Base-by-base conservation (phyloP, 31 red algal genomes). In the Odonthalia washingtoniensis region DNA sequence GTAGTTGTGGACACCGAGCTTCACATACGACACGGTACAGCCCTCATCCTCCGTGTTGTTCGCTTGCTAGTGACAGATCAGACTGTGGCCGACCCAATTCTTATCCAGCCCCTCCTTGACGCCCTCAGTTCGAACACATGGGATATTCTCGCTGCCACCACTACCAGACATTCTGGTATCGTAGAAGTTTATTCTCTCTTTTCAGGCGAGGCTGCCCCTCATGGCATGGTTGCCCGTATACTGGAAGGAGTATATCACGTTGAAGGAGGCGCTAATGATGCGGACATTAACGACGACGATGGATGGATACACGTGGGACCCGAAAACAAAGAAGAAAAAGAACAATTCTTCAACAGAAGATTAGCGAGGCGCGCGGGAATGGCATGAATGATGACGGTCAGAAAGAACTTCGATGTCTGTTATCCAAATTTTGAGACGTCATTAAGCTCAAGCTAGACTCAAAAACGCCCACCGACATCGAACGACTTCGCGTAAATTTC, bases 51-150 rank as follows among this genome's bases (percentile, higher is more conserved):
- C 9, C 74, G 74, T 28, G 75, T 62, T 36, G 0, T 81, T 70
- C 86, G 75, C 36, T 80, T 74, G 86, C 61, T 89, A 4, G 61
- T 89, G 3, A 72, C 86, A 4, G 0, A 80, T 33, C 75, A 79
- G 72, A 31, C 36, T 52, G 86, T 81, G 24, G 75, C 62, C 1
- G 75, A 89, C n/a, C 46, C 75, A 6, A 74, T 87, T 21, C 46
- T 87, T 4, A 26, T 65, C 39, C 69, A 52, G 17, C 69, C 70
- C 12, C 40, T 87, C 16, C 46, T 87, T 36, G 83, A 87, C 36
- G 24, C 3, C 16, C 83, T 87, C 27, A 33, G 83, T 4, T 68
- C 77, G 21, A 77, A 87, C n/a, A 65, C 27, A 16, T 26, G 12
- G 17, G 37, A 60, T 5, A 60, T 87, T 62, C 72, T 87, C 30